A percentile compares a stretch with the other conserved stretches of the same genome.
Evolutionary conservation across 352 stramenopile species (phyloP).

Genomic region (Phytophthora podocarpi): DNA sequence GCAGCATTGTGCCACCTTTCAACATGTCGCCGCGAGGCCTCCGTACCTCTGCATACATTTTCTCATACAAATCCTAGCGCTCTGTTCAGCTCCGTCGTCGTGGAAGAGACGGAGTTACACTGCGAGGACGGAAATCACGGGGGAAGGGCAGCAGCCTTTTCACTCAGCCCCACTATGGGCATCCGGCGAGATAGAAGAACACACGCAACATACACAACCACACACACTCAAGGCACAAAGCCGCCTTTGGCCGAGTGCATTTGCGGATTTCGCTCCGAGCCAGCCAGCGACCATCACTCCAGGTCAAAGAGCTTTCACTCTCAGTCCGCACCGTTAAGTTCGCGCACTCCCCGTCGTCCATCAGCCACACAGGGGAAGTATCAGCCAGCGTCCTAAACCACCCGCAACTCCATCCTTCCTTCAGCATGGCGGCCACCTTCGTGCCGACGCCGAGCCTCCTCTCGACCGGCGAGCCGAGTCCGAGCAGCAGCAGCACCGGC

Average conservation of each 20-base stretch:
- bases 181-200: slow-evolving; percentile 16
- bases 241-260: slow-evolving; percentile 23
- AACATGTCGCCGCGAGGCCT: slow-evolving; percentile 23
- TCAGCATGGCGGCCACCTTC: slow-evolving; percentile 32
- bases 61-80: slow-evolving; percentile 35
- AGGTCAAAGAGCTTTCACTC: too few relatives aligned
- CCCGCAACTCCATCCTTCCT: background rate
- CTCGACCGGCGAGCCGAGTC: slow-evolving; percentile 25
- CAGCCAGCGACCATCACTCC: slow-evolving; percentile 26
- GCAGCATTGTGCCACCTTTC: slow-evolving; percentile 15
- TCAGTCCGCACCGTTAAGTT: too few relatives aligned
- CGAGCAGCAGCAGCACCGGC: slow-evolving; percentile 26
- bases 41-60: slow-evolving; percentile 33
- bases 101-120: slow-evolving; percentile 44
- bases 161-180: slow-evolving; percentile 33
- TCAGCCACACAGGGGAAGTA: slow-evolving; percentile 7
- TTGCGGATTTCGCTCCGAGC: slow-evolving; percentile 39
- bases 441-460: slow-evolving; percentile 25
- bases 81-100: slow-evolving; percentile 13
- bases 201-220: slow-evolving; percentile 4
- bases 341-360: background rate
- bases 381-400: background rate
- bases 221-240: slow-evolving; percentile 12
- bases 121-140: slow-evolving; percentile 34
- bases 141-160: slow-evolving; percentile 12